These are phyloP conservation scores for Orbilia oligospora DNA, from an alignment of 2,329 filamentous ascomycete species.

Conservation along the genomic window DNA sequence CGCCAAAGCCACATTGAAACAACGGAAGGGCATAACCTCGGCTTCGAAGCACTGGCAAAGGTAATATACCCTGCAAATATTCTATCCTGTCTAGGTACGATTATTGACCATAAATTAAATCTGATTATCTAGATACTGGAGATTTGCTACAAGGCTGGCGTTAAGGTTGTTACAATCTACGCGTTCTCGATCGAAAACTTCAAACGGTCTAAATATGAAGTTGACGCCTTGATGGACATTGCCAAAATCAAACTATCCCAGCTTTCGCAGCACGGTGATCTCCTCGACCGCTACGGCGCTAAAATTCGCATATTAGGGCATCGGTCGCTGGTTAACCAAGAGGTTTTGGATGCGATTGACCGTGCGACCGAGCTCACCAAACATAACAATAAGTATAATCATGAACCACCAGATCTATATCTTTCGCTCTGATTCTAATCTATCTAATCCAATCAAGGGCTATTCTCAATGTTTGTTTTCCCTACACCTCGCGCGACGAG, in stretches of 20 bases:
- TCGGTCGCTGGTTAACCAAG: slow-evolving; percentile 83
- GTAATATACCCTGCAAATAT: slow-evolving; percentile 69
- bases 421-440: not conserved
- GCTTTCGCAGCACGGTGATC: slow-evolving; percentile 89
- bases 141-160: slow-evolving; percentile 97
- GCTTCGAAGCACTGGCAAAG: slow-evolving; percentile 92
- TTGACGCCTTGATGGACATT: slow-evolving; percentile 97
- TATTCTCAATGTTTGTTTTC: slow-evolving; percentile 94
- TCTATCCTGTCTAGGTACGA: not conserved
- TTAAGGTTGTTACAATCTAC: slow-evolving; percentile 97
- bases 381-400: slow-evolving; percentile 80
- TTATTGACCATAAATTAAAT: not conserved
- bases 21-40: slow-evolving; percentile 93
- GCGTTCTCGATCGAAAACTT: slow-evolving; percentile 99
- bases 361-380: slow-evolving; percentile 87
- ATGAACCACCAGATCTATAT: not conserved
- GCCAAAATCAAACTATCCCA: slow-evolving; percentile 95
- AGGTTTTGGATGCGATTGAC: slow-evolving; percentile 90
- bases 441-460: slow-evolving; percentile 67
- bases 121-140: slow-evolving; percentile 78
- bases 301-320: slow-evolving; percentile 88
- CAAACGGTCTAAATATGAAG: slow-evolving; percentile 95
- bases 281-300: slow-evolving; percentile 93
- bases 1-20: slow-evolving; percentile 93
- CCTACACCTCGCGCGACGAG: slow-evolving; percentile 95